Conservation (phyloP, 805 yeast genomes). For the Torulaspora quercuum region DNA sequence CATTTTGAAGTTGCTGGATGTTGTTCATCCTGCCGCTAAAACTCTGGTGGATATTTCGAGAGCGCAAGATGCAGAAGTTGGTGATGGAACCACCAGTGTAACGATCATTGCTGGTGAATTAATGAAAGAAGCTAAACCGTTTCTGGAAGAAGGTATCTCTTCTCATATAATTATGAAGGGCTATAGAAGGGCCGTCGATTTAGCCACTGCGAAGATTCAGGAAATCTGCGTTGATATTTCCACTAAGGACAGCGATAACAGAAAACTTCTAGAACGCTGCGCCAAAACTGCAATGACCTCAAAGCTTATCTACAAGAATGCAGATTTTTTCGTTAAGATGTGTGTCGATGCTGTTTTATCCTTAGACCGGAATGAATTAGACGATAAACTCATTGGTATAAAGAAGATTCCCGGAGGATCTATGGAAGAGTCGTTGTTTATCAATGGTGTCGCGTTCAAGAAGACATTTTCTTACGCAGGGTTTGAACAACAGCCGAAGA, state of each 20-base stretch:
- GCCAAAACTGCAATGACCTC: conserved; percentile 98
- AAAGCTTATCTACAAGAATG: conserved; percentile 81
- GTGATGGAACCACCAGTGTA: conserved; percentile 97
- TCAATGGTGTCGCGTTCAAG: conserved; percentile 94
- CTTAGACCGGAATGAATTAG: conserved; percentile 78
- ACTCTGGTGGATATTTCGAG: conserved; percentile 90
- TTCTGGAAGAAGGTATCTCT: conserved; percentile 94
- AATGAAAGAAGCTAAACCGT: conserved; percentile 81
- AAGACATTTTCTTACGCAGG: conserved; percentile 98
- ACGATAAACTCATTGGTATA: conserved; percentile 88
- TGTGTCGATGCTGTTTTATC: conserved; percentile 92
- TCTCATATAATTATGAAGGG: conserved; percentile 88
- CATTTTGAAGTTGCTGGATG: conserved; percentile 82
- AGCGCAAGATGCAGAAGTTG: conserved; percentile 97
- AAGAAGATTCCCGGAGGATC: conserved; percentile 95
- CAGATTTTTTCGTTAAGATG: conserved; percentile 90
- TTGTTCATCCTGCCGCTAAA: conserved; percentile 98
- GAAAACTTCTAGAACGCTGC: conserved; percentile 80
- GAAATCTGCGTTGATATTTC: conserved; percentile 73
- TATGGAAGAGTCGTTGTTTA: conserved; percentile 85
- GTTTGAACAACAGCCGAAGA: conserved; percentile 96
- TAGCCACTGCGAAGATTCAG: conserved; percentile 68
- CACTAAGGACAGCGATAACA: conserved; percentile 46
- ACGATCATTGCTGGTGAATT: conserved; percentile 93
- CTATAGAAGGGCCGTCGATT: conserved; percentile 71